These are phyloP conservation scores for Suillus plorans DNA, from an alignment of 768 basidiomycete genomes.

Conservation along the genomic window DNA sequence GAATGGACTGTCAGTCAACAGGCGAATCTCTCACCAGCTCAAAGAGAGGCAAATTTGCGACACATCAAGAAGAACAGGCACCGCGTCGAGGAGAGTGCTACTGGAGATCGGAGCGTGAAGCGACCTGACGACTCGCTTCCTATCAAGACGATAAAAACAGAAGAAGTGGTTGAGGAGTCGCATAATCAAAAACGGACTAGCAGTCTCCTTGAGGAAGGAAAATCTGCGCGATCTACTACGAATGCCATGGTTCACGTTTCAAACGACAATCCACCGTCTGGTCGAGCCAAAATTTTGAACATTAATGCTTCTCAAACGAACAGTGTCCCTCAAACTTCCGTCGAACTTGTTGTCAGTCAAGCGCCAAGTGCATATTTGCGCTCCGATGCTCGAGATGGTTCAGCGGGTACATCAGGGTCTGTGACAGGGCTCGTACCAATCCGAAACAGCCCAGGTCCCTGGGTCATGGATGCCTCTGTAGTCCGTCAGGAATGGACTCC, in stretches of 20 bases:
- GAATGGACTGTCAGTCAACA: constrained; percentile 25
- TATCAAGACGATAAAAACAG: constrained; percentile 18
- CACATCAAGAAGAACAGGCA: constrained; percentile 27
- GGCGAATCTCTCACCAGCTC: constrained; percentile 21
- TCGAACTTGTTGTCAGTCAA: background rate
- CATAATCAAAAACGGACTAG: constrained; percentile 3
- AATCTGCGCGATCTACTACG: background rate
- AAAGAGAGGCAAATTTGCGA: constrained; percentile 30
- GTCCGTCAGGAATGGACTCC: constrained; percentile 8
- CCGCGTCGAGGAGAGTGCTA: constrained; percentile 25
- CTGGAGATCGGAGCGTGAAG: constrained; percentile 29
- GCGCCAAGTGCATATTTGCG: background rate
- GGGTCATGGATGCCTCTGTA: constrained; percentile 11
- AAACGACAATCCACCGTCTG: constrained; percentile 18
- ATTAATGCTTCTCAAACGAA: constrained; percentile 9
- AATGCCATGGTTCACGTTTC: background rate
- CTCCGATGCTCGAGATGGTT: constrained; percentile 3
- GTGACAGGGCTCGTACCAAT: background rate
- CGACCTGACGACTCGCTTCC: background rate
- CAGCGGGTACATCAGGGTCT: background rate
- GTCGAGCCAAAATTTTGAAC: constrained; percentile 15
- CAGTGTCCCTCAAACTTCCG: background rate
- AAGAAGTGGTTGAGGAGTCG: constrained; percentile 16
- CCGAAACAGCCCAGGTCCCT: constrained; percentile 9
- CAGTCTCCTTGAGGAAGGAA: background rate